Evolutionary conservation across 1,284 basidiomycete species (phyloP).

Genomic region (Tilletia horrida): DNA sequence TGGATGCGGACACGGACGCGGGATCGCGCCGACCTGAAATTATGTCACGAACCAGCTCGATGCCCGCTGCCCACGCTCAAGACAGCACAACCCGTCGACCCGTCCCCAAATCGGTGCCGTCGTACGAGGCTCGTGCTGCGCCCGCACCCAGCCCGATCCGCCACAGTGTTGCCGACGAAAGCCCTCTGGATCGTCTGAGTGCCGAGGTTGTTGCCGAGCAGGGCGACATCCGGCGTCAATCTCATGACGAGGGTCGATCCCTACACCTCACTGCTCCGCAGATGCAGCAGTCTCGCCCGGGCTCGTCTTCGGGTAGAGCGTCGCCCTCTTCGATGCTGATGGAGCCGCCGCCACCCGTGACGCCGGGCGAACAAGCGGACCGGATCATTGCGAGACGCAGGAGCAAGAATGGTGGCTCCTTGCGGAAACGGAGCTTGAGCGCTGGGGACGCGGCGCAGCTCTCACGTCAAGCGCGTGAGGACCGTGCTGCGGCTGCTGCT

Average conservation of each 20-base stretch:
- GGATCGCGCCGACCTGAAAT: background rate
- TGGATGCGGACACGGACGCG: background rate
- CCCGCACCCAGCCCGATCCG: slow-evolving; percentile 39
- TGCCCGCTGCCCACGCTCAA: background rate
- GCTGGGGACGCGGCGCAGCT: slow-evolving; percentile 31
- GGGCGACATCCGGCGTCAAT: background rate
- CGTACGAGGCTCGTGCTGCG: slow-evolving; percentile 29
- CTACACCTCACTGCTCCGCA: background rate
- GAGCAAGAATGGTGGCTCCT: slow-evolving; percentile 28
- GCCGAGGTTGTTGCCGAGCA: slow-evolving; percentile 29
- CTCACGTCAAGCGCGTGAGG: background rate
- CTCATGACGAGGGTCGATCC: slow-evolving; percentile 12
- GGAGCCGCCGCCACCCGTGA: slow-evolving; percentile 27
- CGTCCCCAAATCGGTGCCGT: background rate
- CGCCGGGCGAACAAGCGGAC: slow-evolving; percentile 44
- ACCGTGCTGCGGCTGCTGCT: slow-evolving; percentile 14
- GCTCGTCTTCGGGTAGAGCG: background rate
- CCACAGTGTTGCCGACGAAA: slow-evolving; percentile 27
- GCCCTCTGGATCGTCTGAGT: slow-evolving; percentile 39
- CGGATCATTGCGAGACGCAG: slow-evolving; percentile 43
- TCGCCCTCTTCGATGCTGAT: slow-evolving; percentile 20
- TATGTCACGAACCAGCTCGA: background rate
- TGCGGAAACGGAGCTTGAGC: slow-evolving; percentile 41
- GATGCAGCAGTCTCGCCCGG: background rate
- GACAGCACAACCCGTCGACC: background rate